Evolutionary conservation across 2,329 filamentous ascomycete genomes (phyloP), one percentile per base, ranked within the genome.

Genomic region (Monilinia vaccinii-corymbosi): DNA sequence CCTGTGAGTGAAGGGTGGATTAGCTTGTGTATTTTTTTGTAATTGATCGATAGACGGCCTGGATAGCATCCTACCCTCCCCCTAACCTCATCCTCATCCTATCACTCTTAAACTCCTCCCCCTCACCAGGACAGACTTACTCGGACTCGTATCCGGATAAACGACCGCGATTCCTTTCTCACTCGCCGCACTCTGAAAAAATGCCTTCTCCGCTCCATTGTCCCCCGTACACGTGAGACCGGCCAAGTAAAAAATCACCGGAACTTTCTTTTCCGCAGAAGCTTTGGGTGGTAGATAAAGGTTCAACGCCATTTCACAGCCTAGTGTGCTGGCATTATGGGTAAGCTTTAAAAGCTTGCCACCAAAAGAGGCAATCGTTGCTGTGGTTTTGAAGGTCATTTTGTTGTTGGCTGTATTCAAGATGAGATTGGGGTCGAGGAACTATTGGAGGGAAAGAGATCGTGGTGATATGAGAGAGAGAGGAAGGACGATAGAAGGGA

Each of bases 191-290:
- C 88, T 84, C 73, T 97, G 92, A 75, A 99, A 89, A 80, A 97
- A 97, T 57, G 92, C 94, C 72, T 88, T 87, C 70, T 92, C 84
- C 36, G 86, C 79, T 71, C 84, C 85, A 75, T 92, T 92, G 71
- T 97, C 92, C 40, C 90, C 91, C 1, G 91, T 93, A 80, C 94
- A 99, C 63, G 94, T 97, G 63, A 99, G 80, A 56, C 94, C 94
- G 16, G 93, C 93, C 61, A 99, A 86, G 76, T 93, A 99, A 77
- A 97, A 86, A 61, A 99, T 82, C 34, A 97, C 83, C 28, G 94
- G 94, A 2, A 91, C 85, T 18, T 56, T 58, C 74, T 69, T 53
- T 18, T 44, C 51, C n/a, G 38, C 64, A 80, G 61, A 45, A 3
- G 89, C 84, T 69, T 86, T 79, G 2, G 89, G 85, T 28, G 94